phyloP scores from a whole-genome alignment of 768 basidiomycete species.

The Mycena crocata region DNA sequence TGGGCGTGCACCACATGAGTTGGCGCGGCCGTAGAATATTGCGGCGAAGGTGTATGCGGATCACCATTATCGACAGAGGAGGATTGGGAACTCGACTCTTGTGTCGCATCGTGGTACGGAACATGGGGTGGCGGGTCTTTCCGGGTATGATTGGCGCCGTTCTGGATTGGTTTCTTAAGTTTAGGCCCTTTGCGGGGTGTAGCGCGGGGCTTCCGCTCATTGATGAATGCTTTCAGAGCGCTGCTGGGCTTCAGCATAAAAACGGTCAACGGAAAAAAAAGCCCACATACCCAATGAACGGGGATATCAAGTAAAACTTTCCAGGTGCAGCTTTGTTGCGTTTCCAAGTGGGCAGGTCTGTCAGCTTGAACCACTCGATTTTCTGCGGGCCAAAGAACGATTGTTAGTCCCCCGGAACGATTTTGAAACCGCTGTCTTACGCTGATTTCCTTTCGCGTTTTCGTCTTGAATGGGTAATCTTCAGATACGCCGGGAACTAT shows the following conservation, averaged over 20 bases:
- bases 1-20: slow-evolving; percentile 47
- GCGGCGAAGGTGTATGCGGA: slow-evolving; percentile 74
- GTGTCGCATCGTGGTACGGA: slow-evolving; percentile 51
- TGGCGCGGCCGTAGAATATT: slow-evolving; percentile 55
- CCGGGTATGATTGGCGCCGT: slow-evolving; percentile 27
- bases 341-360: slow-evolving; percentile 94
- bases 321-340: slow-evolving; percentile 74
- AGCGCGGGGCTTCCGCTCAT: slow-evolving; percentile 67
- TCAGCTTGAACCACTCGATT: slow-evolving; percentile 95
- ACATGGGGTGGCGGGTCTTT: slow-evolving; percentile 36
- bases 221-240: slow-evolving; percentile 75
- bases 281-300: slow-evolving; percentile 83
- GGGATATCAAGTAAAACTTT: slow-evolving; percentile 95
- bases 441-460: slow-evolving; percentile 98
- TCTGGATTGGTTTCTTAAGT: slow-evolving; percentile 40
- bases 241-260: slow-evolving; percentile 45
- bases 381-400: slow-evolving; percentile 62
- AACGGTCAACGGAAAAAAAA: slow-evolving; percentile 13
- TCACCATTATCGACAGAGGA: slow-evolving; percentile 71
- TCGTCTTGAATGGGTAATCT: slow-evolving; percentile 89
- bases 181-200: slow-evolving; percentile 52
- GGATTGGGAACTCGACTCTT: slow-evolving; percentile 76
- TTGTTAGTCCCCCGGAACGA: slow-evolving; percentile 31
- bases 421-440: slow-evolving; percentile 58
- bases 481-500: slow-evolving; percentile 91